Evolutionary conservation across 768 basidiomycete genomes (phyloP), one percentile per base, ranked within the genome.

Genomic region (Kwoniella sp.): DNA sequence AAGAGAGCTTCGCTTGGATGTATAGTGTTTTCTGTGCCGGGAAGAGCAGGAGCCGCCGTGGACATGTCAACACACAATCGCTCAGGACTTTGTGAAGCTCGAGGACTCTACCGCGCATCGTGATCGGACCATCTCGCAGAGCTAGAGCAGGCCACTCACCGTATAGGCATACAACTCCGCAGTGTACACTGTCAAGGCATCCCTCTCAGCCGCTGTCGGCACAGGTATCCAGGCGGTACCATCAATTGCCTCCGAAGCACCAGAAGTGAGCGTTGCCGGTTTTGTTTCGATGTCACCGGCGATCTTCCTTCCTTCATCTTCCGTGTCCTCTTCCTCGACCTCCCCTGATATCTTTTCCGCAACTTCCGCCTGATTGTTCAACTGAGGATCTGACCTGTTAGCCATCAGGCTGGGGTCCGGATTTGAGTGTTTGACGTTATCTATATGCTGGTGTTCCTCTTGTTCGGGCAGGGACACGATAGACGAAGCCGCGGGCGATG

Each of bases 101-200:
- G 38, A 41, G 20, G 11, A 9, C 38, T 41, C 38, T 41, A 9
- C 38, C 38, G 9, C n/a, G n/a, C 41, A 47, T 34, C 45, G 26
- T 9, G 17, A 13, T 25, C 22, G n/a, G 20, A 29, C 8, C 58
- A 20, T 29, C 12, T 0, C 11, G 41, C 29, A 30, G 8, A 23
- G 1, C 11, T 25, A 34, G 13, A 34, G 5, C 34, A 34, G 34
- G 34, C 11, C 8, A 68, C 67, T 59, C 62, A 68, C 67, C 7
- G 67, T 68, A 61, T 68, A 68, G n/a, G 67, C 62, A 30, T 68
- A 68, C 29, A 68, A 22, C n/a, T 50, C 61, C 26, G 58, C 50
- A 11, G 28, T 63, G 53, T 68, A 68, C 26, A 63, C 12, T 2
- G 11, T 30, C 17, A 62, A 45, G 1, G 66, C 54, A 28, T 57